Evolutionary conservation across 1,139 yeast species (phyloP).

Genomic region (Hansenula lynferdii): DNA sequence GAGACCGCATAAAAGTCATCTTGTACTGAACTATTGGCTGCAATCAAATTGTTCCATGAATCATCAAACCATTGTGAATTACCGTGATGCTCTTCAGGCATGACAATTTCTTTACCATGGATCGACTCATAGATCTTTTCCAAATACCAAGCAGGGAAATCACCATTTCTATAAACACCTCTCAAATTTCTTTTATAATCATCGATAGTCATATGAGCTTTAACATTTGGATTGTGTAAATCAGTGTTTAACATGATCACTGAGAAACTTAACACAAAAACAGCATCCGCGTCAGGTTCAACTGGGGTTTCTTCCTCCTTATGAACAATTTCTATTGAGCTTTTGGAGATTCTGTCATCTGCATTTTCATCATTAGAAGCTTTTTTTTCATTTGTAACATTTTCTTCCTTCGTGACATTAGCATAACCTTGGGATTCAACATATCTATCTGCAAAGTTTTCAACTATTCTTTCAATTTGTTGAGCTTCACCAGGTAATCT

Average conservation of each 20-base stretch:
- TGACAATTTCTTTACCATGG: conserved; percentile 81
- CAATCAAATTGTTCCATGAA: conserved; percentile 82
- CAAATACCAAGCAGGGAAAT: conserved; percentile 84
- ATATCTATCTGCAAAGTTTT: conserved; percentile 78
- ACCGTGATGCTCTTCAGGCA: conserved; percentile 96
- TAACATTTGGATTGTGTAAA: conserved; percentile 72
- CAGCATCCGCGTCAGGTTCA: conserved; percentile 67
- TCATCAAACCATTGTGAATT: conserved; percentile 88
- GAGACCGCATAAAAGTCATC: conserved; percentile 22
- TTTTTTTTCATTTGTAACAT: conserved; percentile 22
- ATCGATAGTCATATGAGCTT: conserved; percentile 82
- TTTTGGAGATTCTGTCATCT: conserved; percentile 4
- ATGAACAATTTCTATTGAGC: conserved; percentile 19
- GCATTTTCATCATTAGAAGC: conserved; percentile 24
- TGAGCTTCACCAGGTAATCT: conserved; percentile 97
- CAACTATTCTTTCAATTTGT: conserved; percentile 90
- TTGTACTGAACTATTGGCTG: conserved; percentile 36
- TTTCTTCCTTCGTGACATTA: too few relatives aligned
- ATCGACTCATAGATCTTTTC: conserved; percentile 78
- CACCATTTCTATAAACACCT: conserved; percentile 68
- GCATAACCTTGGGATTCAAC: conserved; percentile 51
- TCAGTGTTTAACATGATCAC: conserved; percentile 78
- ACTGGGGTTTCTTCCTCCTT: conserved; percentile 49
- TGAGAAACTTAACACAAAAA: conserved; percentile 68
- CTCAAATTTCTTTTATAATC: conserved; percentile 77